Base-by-base conservation (phyloP, 176 grass and related monocot genomes). In the Panicum miliaceum region DNA sequence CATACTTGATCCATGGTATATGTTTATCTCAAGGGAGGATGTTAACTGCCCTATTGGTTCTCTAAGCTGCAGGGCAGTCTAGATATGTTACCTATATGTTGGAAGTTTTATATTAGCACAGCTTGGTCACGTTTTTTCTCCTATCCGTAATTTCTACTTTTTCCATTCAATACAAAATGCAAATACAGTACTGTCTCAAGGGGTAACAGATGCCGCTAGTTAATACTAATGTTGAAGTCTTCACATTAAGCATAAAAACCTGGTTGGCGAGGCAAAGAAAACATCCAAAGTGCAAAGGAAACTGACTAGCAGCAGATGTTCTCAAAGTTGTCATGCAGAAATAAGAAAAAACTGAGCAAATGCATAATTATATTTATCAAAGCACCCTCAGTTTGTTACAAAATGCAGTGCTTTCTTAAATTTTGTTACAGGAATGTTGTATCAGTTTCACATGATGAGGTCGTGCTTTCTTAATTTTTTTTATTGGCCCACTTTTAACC, bases 61-160 rank as follows among this genome's bases (percentile, higher is more conserved):
- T 47, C 47, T 35, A n/a, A 46, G 10, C 43, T 46, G 8, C 2
- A 46, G 8, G 43, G 42, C 8, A 46, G 8, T 12, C 43, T 9
- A 12, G 8, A 12, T 46, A 46, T 40, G 59, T 29, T 88, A 51
- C 72, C 64, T 83, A 34, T 72, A 69, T 65, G 20, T 45, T 68
- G 75, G 58, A 89, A 84, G 37, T 43, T 84, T 37, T 58, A 73
- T 72, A 27, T 75, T 57, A 57, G n/a, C 41, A 83, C 42, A 41
- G 5, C 60, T 6, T 77, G 42, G 36, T 52, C 35, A 57, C 20
- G 2, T 56, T 22, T 41, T 40, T 38, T 13, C 19, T 56, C 35
- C 50, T 29, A 62, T 47, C 15, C 4, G 3, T 47, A 11, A 78
- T 43, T 62, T 43, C 13, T 13, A 0, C 3, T 78, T 46, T 43